Conservation (phyloP, 129 eudicot genomes). For the Calendula officinalis region DNA sequence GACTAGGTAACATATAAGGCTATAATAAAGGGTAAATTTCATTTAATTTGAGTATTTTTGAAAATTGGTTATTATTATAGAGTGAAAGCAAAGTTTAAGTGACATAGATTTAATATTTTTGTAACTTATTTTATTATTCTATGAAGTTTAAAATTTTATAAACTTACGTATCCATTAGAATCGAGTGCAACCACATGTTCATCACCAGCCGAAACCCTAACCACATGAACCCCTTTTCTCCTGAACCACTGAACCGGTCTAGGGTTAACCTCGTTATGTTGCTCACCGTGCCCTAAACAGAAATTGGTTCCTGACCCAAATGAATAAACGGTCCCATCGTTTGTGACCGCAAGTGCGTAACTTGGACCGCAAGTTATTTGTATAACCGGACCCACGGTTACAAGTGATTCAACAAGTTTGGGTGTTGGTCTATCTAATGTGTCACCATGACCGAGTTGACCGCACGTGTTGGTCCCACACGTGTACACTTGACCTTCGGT, state of each 20-base stretch:
- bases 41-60: no score
- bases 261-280: constrained; percentile 74
- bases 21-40: no score
- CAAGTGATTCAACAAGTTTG: constrained; percentile 51
- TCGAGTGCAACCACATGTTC: constrained; percentile 97
- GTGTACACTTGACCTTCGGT: constrained; percentile 75
- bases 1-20: no score
- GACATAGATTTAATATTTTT: no score
- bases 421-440: constrained; percentile 69
- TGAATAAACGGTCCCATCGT: constrained; percentile 71
- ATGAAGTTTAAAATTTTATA: no score
- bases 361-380: constrained; percentile 85
- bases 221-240: constrained; percentile 67
- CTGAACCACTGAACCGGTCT: constrained; percentile 62
- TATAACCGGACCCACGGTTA: constrained; percentile 45
- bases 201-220: constrained; percentile 85
- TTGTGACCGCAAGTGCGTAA: constrained; percentile 61
- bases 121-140: no score
- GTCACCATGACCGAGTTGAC: constrained; percentile 97
- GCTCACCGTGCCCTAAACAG: constrained; percentile 97
- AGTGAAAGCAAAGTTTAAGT: no score
- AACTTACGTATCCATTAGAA: constrained; percentile 74
- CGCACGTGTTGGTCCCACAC: constrained; percentile 78
- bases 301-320: constrained; percentile 86
- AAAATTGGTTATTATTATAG: no score